Evolutionary conservation across 345 rosid genomes (phyloP), one percentile per base, ranked within the genome.

Genomic region (Conringia planisiliqua): DNA sequence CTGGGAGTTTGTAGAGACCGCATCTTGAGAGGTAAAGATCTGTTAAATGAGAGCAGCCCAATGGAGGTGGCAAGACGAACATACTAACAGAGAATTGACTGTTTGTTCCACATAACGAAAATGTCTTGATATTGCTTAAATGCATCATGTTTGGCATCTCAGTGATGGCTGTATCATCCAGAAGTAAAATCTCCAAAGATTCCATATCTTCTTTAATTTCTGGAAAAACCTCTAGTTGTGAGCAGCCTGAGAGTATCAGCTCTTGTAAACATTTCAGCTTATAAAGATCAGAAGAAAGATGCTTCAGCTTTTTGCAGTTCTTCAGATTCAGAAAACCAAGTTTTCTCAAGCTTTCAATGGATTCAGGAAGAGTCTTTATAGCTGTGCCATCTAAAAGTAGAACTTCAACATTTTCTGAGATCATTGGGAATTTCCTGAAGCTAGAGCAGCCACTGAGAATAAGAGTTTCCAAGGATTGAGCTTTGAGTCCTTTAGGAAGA

Each of bases 381-480:
- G 66, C 70, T 1, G 79, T 74, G 26, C 71, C 83, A 67, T 50
- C 74, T 38, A 81, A 73, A 60, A 40, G 24, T 22, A 81, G 24
- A 26, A 66, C 42, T 33, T 71, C 10, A 54, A 83, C 72, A 58
- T 75, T 71, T 1, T 74, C 51, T 4, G 79, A 56, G 26, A 80
- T 38, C 40, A 70, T 6, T 16, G 82, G 76, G 43, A 83, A 69
- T 40, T 62, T 74, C 46, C 22, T 70, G 12, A 83, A 33, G 0
- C 20, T 77, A 32, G 52, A 56, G 81, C 86, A 85, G 1, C 75
- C 69, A 39, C 40, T 79, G 39, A 61, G 80, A 79, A 55, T 73
- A 59, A 69, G 74, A 78, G 68, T 64, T 50, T 62, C 51, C 73
- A 72, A 24, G 13, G 43, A 81, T 10, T 50, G 39, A 26, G 9